A percentile compares a stretch with the other conserved stretches of the same genome.
Conservation (phyloP, 2,329 filamentous ascomycete genomes). For the Biscogniauxia mediterranea region DNA sequence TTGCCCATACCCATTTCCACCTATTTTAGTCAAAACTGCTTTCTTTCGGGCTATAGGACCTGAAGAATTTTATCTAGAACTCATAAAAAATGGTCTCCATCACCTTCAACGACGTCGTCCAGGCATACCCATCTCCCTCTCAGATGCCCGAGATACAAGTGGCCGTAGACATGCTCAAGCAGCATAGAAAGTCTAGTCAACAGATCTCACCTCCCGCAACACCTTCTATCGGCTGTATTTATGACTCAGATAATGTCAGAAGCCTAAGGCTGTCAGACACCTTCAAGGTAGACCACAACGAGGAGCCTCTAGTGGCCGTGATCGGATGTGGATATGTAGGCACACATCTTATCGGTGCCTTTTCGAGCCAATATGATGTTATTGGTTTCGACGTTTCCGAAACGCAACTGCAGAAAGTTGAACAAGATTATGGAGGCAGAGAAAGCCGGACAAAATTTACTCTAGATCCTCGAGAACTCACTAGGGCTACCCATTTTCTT, state of each 20-base stretch:
- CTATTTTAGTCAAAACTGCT: background rate
- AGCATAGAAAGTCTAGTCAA: background rate
- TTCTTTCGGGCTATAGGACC: background rate
- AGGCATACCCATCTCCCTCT: background rate
- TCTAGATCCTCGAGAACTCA: constrained; percentile 36
- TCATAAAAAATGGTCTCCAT: background rate
- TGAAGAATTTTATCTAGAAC: background rate
- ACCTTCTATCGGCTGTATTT: constrained; percentile 1
- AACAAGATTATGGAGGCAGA: constrained; percentile 24
- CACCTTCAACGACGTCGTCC: background rate
- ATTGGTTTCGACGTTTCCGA: constrained; percentile 50
- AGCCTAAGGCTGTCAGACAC: constrained; percentile 3
- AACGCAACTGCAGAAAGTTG: constrained; percentile 36
- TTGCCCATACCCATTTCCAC: background rate
- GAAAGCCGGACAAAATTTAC: constrained; percentile 38
- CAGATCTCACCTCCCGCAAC: constrained; percentile 4
- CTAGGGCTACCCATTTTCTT: constrained; percentile 48
- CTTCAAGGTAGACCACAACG: constrained; percentile 13
- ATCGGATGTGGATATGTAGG: constrained; percentile 55
- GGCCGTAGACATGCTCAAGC: background rate
- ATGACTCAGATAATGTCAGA: constrained; percentile 2
- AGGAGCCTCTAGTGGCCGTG: constrained; percentile 42
- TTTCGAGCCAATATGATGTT: constrained; percentile 40
- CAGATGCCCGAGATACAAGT: background rate
- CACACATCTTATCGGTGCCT: constrained; percentile 45